These are phyloP conservation scores for Penicillium sp. DNA, from an alignment of 2,329 filamentous ascomycete genomes.

Conservation along the genomic window DNA sequence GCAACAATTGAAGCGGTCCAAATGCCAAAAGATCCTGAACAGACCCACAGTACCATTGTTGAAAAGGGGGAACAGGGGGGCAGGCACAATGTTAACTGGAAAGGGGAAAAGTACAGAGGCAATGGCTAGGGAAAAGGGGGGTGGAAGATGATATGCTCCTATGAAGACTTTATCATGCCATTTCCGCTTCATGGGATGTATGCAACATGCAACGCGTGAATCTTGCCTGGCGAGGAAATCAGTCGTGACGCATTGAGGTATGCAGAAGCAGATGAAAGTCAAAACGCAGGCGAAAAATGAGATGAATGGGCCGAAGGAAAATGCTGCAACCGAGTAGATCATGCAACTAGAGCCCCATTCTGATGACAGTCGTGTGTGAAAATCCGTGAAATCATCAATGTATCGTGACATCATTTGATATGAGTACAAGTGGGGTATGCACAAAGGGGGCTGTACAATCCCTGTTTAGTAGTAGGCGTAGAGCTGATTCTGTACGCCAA, in stretches of 20 bases:
- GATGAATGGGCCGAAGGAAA: conserved; percentile 8
- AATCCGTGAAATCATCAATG: conserved; percentile 33
- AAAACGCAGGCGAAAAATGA: conserved; percentile 22
- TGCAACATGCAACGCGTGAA: conserved; percentile 26
- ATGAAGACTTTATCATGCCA: conserved; percentile 20
- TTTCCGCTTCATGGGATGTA: conserved; percentile 6
- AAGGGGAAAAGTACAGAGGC: conserved; percentile 11
- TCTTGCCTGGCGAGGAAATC: conserved; percentile 23
- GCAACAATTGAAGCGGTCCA: neutral
- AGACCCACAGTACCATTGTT: neutral
- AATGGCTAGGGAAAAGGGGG: conserved; percentile 4
- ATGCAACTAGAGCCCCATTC: conserved; percentile 28
- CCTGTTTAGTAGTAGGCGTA: conserved; percentile 39
- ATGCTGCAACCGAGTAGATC: conserved; percentile 17
- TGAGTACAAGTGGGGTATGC: conserved; percentile 40
- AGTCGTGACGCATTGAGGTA: conserved; percentile 26
- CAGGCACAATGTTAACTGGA: neutral
- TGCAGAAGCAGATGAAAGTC: conserved; percentile 6
- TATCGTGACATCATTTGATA: conserved; percentile 45
- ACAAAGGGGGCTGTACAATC: conserved; percentile 20
- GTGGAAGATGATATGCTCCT: conserved; percentile 6
- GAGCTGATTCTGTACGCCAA: conserved; percentile 33
- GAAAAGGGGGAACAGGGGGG: neutral
- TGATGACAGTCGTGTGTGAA: conserved; percentile 26
- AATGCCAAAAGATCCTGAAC: neutral